Evolutionary conservation across 176 grass and related monocot genomes (phyloP).

Genomic region (Musa schizocarpa): DNA sequence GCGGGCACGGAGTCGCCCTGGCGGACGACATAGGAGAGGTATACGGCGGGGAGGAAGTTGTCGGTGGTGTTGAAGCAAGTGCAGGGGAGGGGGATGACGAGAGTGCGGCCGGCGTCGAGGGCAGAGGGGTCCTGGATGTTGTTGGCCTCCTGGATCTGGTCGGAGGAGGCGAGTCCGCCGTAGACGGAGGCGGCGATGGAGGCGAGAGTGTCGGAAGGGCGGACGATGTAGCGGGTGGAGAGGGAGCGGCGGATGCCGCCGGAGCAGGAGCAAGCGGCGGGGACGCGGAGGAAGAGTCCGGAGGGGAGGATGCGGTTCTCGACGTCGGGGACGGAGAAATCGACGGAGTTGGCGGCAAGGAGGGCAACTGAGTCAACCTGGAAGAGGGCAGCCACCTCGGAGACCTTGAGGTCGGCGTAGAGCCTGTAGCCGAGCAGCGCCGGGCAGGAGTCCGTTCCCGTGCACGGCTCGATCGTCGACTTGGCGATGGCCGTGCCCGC

Average conservation of each 20-base stretch:
- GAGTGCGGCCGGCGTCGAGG: neutral
- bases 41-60: neutral
- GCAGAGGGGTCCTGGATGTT: neutral
- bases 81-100: neutral
- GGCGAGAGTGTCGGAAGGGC: neutral
- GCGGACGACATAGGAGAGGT: neutral
- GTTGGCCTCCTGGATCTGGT: conserved; percentile 1
- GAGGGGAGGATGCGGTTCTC: neutral
- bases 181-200: neutral
- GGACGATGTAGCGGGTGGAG: neutral
- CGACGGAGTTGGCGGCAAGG: neutral
- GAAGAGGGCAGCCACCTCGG: neutral
- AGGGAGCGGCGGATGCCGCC: neutral
- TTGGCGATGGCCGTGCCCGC: neutral
- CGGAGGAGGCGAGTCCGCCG: neutral
- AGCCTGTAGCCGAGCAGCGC: neutral
- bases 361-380: neutral
- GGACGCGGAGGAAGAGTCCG: neutral
- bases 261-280: neutral
- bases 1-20: neutral
- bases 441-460: neutral
- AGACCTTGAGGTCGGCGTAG: conserved; percentile 1
- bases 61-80: neutral
- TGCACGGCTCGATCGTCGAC: neutral
- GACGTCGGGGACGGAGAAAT: neutral